phyloP scores from a whole-genome alignment of 768 basidiomycete genomes.

The Suillus placidus region DNA sequence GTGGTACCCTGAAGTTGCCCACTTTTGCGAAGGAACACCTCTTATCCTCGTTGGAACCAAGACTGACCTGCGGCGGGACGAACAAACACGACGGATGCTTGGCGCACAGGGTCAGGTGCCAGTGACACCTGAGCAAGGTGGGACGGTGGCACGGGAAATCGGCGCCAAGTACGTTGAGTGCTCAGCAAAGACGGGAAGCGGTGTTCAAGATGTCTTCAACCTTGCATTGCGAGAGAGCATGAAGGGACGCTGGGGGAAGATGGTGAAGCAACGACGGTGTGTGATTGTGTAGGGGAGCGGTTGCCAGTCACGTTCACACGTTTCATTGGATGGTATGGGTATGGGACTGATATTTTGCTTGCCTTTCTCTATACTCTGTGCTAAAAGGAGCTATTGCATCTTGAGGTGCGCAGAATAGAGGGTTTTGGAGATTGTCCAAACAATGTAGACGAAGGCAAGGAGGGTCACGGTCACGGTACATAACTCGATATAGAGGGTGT shows the following conservation, averaged over 20 bases:
- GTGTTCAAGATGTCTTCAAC: constrained; percentile 91
- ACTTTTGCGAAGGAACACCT: constrained; percentile 89
- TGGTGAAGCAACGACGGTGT: constrained; percentile 70
- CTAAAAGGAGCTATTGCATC: constrained; percentile 16
- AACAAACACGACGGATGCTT: constrained; percentile 84
- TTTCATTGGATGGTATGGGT: constrained; percentile 8
- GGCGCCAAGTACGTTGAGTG: constrained; percentile 94
- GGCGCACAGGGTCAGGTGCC: constrained; percentile 86
- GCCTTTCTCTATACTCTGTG: constrained; percentile 27
- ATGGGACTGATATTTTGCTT: constrained; percentile 27
- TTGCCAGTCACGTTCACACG: constrained; percentile 4
- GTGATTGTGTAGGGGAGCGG: constrained; percentile 47
- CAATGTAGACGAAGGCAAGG: constrained; percentile 38
- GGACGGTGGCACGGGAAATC: constrained; percentile 86
- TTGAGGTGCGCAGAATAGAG: constrained; percentile 28
- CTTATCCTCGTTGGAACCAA: constrained; percentile 93
- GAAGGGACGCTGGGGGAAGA: constrained; percentile 76
- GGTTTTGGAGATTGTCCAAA: constrained; percentile 24
- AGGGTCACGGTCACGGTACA: constrained; percentile 38
- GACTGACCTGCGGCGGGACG: constrained; percentile 86
- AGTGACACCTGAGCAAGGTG: constrained; percentile 81
- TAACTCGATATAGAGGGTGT: constrained; percentile 37
- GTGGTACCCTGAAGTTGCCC: constrained; percentile 94
- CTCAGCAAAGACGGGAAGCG: constrained; percentile 87
- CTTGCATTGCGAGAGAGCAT: constrained; percentile 89